Evolutionary conservation across 2,329 filamentous ascomycete genomes (phyloP).

Genomic region (Mollisia scopiformis): DNA sequence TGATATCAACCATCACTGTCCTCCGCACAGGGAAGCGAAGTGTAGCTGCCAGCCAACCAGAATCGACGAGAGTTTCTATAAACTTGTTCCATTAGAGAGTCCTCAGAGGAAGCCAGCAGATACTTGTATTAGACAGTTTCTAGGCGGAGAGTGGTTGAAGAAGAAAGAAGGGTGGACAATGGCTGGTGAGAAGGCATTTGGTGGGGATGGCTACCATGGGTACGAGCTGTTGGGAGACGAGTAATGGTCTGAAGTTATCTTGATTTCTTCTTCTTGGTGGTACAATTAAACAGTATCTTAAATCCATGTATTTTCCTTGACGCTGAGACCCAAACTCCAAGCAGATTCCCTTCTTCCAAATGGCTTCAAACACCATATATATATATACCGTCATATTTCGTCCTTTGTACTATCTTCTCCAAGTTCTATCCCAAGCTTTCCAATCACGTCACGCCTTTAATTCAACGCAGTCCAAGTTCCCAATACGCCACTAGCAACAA

Average conservation of each 20-base stretch:
- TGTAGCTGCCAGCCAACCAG: conserved; percentile 48
- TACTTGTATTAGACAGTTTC: conserved; percentile 49
- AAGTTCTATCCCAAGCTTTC: background rate
- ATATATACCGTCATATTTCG: background rate
- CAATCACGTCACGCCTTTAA: background rate
- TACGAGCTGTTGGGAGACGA: conserved; percentile 36
- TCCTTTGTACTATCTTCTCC: background rate
- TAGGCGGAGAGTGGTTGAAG: conserved; percentile 46
- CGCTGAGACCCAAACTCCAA: background rate
- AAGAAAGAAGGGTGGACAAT: conserved; percentile 46
- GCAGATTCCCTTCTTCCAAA: background rate
- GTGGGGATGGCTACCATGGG: conserved; percentile 48
- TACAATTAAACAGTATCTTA: background rate
- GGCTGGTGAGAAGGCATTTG: conserved; percentile 43
- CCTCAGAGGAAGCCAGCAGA: conserved; percentile 50
- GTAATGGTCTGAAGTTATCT: background rate
- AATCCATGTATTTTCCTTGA: too few species aligned
- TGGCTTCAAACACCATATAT: background rate
- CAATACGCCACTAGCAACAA: conserved; percentile 29
- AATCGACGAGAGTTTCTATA: conserved; percentile 50
- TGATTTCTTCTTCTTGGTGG: background rate
- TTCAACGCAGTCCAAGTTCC: conserved; percentile 33
- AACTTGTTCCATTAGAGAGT: conserved; percentile 49
- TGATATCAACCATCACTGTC: conserved; percentile 50
- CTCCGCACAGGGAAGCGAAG: conserved; percentile 31